A percentile compares a stretch with the other conserved stretches of the same genome.
Conservation (phyloP, 495 filamentous ascomycete species). For the Cercophora newfieldiana region DNA sequence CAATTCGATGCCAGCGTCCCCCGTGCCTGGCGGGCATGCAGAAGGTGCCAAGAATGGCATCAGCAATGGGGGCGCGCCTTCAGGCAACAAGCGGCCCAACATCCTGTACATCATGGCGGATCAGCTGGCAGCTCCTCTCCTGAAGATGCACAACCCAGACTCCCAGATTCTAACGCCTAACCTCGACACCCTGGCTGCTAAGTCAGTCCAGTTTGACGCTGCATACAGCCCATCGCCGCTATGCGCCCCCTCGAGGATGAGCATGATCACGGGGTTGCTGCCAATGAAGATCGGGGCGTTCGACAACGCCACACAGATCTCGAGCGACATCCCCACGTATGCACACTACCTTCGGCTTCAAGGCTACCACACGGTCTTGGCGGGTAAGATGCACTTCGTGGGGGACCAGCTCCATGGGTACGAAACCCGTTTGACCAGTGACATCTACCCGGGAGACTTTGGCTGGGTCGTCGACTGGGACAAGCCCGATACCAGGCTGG, state of each 20-base stretch:
- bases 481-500: constrained; percentile 74
- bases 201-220: constrained; percentile 80
- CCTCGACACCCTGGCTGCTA: constrained; percentile 73
- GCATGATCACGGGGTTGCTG: constrained; percentile 83
- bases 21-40: constrained; percentile 18
- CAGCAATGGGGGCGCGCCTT: constrained; percentile 17
- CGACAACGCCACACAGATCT: constrained; percentile 79
- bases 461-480: constrained; percentile 93
- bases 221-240: constrained; percentile 89
- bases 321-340: constrained; percentile 77
- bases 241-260: constrained; percentile 84
- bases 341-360: constrained; percentile 83
- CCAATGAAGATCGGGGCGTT: constrained; percentile 84
- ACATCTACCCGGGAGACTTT: constrained; percentile 89
- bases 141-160: constrained; percentile 77
- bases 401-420: constrained; percentile 91
- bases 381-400: constrained; percentile 95
- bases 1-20: constrained; percentile 50
- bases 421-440: constrained; percentile 81
- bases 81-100: constrained; percentile 36
- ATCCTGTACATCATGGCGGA: constrained; percentile 75
- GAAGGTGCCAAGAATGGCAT: constrained; percentile 13
- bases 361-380: constrained; percentile 84
- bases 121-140: constrained; percentile 81
- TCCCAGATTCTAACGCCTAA: constrained; percentile 85